These are phyloP conservation scores for Picochlorum sp. DNA, from an alignment of 139 green algal genomes.

Conservation along the genomic window DNA sequence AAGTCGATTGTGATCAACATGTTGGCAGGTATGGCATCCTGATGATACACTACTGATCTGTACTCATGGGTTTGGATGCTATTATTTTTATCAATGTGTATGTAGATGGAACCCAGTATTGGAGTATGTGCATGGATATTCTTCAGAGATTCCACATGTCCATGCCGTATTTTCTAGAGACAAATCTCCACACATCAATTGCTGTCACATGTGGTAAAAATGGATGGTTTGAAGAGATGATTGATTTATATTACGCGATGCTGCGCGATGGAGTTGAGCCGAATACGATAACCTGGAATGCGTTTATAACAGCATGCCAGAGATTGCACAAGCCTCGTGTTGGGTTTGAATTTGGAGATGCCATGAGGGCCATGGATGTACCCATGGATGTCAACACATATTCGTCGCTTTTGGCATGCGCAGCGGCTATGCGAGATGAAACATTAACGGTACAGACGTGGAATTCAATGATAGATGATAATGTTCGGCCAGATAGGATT, in stretches of 20 bases:
- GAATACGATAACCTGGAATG: slow-evolving; percentile 6
- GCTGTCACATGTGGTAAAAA: slow-evolving; percentile 1
- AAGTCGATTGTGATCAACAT: not conserved
- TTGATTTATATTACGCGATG: slow-evolving; percentile 10
- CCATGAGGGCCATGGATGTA: not conserved
- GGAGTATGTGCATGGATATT: not conserved
- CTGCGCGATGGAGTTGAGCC: slow-evolving; percentile 11
- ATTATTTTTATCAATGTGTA: not conserved
- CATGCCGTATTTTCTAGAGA: slow-evolving; percentile 1
- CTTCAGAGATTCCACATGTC: slow-evolving; percentile 5
- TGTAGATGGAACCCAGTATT: not conserved
- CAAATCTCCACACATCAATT: slow-evolving; percentile 8
- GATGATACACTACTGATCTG: too few relatives aligned
- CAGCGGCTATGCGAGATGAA: not conserved
- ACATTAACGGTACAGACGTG: not conserved
- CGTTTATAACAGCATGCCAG: slow-evolving; percentile 4
- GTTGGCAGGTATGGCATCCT: not conserved
- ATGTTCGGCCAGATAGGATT: slow-evolving; percentile 2
- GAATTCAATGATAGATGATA: slow-evolving; percentile 5
- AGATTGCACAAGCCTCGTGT: not conserved
- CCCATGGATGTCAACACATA: slow-evolving; percentile 1
- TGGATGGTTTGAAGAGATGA: slow-evolving; percentile 6
- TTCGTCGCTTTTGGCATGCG: slow-evolving; percentile 8
- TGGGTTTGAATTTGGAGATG: slow-evolving; percentile 6
- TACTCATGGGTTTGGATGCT: not conserved